A percentile compares a stretch with the other conserved stretches of the same genome.
Conservation (phyloP, 192 early-diverging fungal genomes). For the Phycomyces nitens region DNA sequence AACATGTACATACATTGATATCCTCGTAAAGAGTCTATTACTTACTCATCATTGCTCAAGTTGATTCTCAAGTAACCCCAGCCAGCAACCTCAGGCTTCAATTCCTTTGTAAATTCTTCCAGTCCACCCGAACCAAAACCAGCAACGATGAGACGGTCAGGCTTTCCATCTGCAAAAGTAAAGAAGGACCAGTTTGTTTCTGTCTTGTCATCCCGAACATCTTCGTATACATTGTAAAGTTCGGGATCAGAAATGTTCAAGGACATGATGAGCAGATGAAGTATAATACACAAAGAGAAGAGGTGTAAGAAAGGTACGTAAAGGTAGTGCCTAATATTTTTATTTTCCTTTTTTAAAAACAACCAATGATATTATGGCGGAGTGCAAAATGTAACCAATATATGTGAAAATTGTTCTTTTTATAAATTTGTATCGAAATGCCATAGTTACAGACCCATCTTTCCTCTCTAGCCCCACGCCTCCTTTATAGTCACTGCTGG, state of each 20-base stretch:
- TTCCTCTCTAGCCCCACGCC: too few species aligned
- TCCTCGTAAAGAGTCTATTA: too few species aligned
- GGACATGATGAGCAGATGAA: slow-evolving; percentile 19
- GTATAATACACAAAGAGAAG: slow-evolving; percentile 1
- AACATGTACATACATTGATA: too few species aligned
- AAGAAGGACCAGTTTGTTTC: slow-evolving; percentile 52
- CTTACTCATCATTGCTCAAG: slow-evolving; percentile 50
- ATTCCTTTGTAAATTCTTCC: slow-evolving; percentile 52
- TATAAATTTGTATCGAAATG: too few species aligned
- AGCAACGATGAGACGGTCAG: slow-evolving; percentile 36
- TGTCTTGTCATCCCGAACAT: slow-evolving; percentile 54
- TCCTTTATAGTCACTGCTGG: too few species aligned
- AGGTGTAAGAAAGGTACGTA: not conserved
- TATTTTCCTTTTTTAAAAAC: too few species aligned
- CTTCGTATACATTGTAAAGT: slow-evolving; percentile 46
- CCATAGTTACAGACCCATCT: too few species aligned
- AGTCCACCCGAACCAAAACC: slow-evolving; percentile 54
- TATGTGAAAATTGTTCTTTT: too few species aligned
- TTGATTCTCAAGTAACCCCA: slow-evolving; percentile 74
- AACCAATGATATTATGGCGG: too few species aligned
- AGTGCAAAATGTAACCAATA: too few species aligned
- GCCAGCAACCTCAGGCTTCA: slow-evolving; percentile 65
- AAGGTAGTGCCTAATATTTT: not conserved
- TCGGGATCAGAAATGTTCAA: slow-evolving; percentile 37
- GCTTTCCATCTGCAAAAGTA: slow-evolving; percentile 37